Conservation (phyloP, 352 stramenopile genomes). For the Pythium volutum region DNA sequence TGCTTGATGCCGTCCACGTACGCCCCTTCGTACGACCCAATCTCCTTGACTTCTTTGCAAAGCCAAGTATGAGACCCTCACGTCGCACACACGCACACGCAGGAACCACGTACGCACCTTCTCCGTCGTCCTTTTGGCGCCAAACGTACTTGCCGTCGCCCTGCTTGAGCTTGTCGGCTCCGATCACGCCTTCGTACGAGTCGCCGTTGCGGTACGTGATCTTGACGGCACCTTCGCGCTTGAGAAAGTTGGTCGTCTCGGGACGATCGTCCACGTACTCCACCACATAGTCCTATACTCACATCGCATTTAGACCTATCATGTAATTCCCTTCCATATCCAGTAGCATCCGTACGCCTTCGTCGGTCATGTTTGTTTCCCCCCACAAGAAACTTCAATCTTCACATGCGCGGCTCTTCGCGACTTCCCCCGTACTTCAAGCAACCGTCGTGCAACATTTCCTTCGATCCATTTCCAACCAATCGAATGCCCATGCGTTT, state of each 20-base stretch:
- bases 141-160: slow-evolving; percentile 88
- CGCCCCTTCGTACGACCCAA: slow-evolving; percentile 79
- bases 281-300: slow-evolving; percentile 61
- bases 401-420: slow-evolving; percentile 11
- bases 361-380: slow-evolving; percentile 39
- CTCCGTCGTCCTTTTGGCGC: slow-evolving; percentile 73
- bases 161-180: slow-evolving; percentile 76
- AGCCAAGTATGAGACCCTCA: background rate
- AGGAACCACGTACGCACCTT: slow-evolving; percentile 19
- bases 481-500: background rate
- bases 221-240: slow-evolving; percentile 75
- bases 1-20: slow-evolving; percentile 86
- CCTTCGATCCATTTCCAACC: background rate
- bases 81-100: background rate
- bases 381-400: background rate
- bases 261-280: slow-evolving; percentile 87
- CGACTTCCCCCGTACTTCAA: background rate
- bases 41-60: slow-evolving; percentile 45
- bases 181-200: slow-evolving; percentile 89
- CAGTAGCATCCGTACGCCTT: slow-evolving; percentile 32
- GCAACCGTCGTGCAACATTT: slow-evolving; percentile 20
- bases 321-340: background rate
- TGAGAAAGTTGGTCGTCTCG: slow-evolving; percentile 85
- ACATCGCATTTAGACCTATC: background rate
- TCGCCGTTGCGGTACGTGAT: slow-evolving; percentile 90